Conservation (phyloP, 768 basidiomycete species). For the Russula emetica region DNA sequence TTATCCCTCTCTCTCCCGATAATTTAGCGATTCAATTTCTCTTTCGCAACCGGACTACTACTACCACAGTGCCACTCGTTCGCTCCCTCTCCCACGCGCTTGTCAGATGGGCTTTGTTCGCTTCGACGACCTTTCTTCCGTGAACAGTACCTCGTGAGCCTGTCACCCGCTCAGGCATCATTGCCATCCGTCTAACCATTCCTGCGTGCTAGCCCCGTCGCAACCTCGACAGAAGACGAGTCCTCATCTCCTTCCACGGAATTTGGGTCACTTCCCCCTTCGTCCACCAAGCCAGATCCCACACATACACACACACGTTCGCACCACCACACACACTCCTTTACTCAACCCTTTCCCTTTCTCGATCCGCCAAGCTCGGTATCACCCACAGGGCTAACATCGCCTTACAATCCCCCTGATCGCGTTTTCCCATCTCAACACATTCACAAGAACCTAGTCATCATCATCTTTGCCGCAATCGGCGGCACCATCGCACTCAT, state of each 20-base stretch:
- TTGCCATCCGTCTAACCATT: neutral
- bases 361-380: neutral
- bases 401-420: conserved; percentile 7
- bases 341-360: neutral
- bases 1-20: no score
- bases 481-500: conserved; percentile 40
- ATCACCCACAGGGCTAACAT: conserved; percentile 1
- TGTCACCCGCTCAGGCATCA: neutral
- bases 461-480: conserved; percentile 45
- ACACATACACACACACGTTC: neutral
- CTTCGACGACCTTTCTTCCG: neutral
- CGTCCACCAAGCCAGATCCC: neutral
- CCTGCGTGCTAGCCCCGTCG: neutral
- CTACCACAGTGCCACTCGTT: no score
- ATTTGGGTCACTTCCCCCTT: neutral
- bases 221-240: neutral
- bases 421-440: conserved; percentile 3
- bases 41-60: no score
- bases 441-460: conserved; percentile 26
- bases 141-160: neutral
- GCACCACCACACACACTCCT: neutral
- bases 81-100: no score
- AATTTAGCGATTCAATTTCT: no score
- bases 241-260: neutral
- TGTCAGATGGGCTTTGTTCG: neutral